A percentile compares a stretch with the other conserved stretches of the same genome.
Evolutionary conservation across 225 moss, liverwort and hornwort species (phyloP).

Genomic region (Straminergon stramineum): DNA sequence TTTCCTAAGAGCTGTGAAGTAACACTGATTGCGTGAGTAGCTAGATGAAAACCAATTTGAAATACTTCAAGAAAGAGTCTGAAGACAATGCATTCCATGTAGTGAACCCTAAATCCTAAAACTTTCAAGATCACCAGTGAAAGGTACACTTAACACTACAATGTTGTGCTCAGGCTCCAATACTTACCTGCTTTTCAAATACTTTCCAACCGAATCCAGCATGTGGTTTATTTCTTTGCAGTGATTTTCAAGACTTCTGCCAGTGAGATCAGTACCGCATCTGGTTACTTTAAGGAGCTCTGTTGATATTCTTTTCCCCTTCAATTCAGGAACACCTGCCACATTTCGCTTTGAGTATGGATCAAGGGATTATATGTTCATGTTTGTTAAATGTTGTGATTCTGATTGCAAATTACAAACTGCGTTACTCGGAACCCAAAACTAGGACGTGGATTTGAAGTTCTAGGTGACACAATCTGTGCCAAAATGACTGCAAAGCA

Average conservation of each 20-base stretch:
- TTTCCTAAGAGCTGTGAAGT: neutral
- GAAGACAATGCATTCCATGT: neutral
- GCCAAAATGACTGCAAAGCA: neutral
- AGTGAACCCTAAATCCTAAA: neutral
- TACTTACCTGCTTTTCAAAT: neutral
- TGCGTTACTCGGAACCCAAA: neutral
- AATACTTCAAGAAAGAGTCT: neutral
- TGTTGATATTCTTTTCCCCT: neutral
- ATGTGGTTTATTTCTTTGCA: neutral
- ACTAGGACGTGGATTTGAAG: neutral
- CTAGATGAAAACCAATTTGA: neutral
- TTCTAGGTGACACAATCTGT: neutral
- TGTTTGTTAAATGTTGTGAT: neutral
- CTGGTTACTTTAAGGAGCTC: neutral
- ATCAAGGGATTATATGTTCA: neutral
- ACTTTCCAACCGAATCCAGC: neutral
- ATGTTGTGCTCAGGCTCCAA: neutral
- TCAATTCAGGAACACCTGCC: neutral
- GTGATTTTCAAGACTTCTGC: neutral
- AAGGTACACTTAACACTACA: neutral
- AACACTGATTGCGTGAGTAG: neutral
- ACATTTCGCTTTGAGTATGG: neutral
- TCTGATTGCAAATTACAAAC: neutral
- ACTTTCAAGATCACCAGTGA: neutral
- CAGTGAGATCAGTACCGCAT: neutral